Percentiles rank a stretch among this genome's conserved stretches.
Conservation (phyloP, 1,139 yeast genomes). For the Diutina catenulata region DNA sequence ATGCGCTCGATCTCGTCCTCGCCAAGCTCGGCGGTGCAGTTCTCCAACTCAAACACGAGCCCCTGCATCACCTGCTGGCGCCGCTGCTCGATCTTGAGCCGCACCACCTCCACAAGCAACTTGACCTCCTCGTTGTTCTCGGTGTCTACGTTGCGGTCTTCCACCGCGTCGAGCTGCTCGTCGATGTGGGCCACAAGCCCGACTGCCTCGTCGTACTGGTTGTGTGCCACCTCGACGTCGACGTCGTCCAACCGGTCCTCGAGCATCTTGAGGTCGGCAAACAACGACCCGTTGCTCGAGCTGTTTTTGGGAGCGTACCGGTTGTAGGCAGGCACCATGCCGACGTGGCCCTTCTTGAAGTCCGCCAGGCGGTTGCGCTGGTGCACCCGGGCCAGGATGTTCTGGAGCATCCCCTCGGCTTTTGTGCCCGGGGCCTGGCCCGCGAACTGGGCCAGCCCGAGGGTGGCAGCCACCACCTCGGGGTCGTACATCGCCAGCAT, state of each 20-base stretch:
- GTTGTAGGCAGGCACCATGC: too few relatives aligned
- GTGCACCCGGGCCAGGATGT: constrained; percentile 44
- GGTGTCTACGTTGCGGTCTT: constrained; percentile 8
- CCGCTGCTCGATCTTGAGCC: constrained; percentile 27
- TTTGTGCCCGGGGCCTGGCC: constrained; percentile 10
- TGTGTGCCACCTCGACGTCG: constrained; percentile 55
- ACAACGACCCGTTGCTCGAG: constrained; percentile 15
- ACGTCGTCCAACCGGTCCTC: constrained; percentile 58
- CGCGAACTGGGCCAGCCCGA: neutral
- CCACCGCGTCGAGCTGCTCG: constrained; percentile 16
- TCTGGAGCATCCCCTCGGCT: constrained; percentile 35
- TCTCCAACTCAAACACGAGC: constrained; percentile 26
- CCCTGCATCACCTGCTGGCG: constrained; percentile 26
- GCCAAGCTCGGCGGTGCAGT: constrained; percentile 22
- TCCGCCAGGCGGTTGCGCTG: constrained; percentile 43
- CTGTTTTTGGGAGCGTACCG: too few relatives aligned
- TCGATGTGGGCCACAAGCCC: constrained; percentile 36
- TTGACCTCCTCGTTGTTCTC: constrained; percentile 18
- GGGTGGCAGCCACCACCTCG: neutral
- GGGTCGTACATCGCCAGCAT: constrained; percentile 23
- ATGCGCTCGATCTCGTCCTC: constrained; percentile 23
- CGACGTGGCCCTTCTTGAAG: constrained; percentile 15
- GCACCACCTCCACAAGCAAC: constrained; percentile 26
- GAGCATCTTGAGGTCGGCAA: constrained; percentile 36
- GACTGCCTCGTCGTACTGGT: constrained; percentile 43